These are phyloP conservation scores for Auricularia heimuer DNA, from an alignment of 768 basidiomycete species.

Conservation along the genomic window DNA sequence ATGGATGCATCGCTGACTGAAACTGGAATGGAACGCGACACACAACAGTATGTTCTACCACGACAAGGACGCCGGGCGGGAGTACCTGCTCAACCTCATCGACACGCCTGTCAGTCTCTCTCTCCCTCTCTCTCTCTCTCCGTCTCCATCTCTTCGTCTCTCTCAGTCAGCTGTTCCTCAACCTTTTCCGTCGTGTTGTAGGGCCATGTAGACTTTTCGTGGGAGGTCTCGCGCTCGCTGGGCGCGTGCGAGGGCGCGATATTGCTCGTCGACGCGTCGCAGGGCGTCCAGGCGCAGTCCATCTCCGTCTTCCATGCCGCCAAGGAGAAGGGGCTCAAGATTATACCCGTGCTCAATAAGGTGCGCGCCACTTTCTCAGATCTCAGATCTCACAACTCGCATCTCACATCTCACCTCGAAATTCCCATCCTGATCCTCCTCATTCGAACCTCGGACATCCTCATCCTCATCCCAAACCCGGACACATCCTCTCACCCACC, in stretches of 20 bases:
- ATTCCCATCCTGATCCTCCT: too few species aligned
- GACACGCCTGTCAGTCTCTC: conserved; percentile 71
- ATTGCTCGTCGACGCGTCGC: conserved; percentile 85
- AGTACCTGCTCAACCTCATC: conserved; percentile 82
- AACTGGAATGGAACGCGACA: background rate
- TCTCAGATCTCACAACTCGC: too few species aligned
- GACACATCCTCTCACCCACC: background rate
- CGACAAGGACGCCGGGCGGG: conserved; percentile 32
- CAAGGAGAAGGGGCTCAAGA: conserved; percentile 63
- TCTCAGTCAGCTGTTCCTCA: too few species aligned
- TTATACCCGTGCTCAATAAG: conserved; percentile 92
- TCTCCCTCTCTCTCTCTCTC: background rate
- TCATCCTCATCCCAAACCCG: too few species aligned
- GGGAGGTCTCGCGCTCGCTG: conserved; percentile 89
- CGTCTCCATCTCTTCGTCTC: background rate
- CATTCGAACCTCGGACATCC: too few species aligned
- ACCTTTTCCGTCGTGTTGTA: conserved; percentile 15
- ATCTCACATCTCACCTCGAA: too few species aligned
- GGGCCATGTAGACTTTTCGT: conserved; percentile 97
- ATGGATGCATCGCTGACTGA: background rate
- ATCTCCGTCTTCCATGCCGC: conserved; percentile 91
- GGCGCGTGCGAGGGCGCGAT: conserved; percentile 89
- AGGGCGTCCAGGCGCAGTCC: conserved; percentile 96
- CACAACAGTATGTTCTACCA: conserved; percentile 63
- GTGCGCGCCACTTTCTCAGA: conserved; percentile 24